A percentile compares a stretch with the other conserved stretches of the same genome.
These are phyloP conservation scores for Orbilia javanica DNA, from an alignment of 2,329 filamentous ascomycete species.

Conservation along the genomic window DNA sequence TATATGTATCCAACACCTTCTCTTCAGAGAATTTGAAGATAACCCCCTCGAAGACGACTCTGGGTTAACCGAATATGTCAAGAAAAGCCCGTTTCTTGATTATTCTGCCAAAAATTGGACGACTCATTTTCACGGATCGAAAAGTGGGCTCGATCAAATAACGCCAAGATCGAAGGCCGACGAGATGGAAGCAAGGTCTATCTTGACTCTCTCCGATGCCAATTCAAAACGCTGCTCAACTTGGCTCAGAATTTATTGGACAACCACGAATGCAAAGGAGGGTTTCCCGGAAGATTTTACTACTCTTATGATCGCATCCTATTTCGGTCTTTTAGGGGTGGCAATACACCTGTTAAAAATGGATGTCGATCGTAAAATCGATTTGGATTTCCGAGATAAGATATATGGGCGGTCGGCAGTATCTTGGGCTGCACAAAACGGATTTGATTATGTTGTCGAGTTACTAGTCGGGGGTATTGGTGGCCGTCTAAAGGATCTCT, in stretches of 20 bases:
- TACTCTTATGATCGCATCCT: conserved; percentile 7
- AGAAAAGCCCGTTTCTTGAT: conserved; percentile 11
- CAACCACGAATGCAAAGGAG: neutral
- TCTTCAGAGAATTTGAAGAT: conserved; percentile 6
- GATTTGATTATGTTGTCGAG: conserved; percentile 1
- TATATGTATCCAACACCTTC: neutral
- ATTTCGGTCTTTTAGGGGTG: conserved; percentile 3
- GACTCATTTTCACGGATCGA: conserved; percentile 9
- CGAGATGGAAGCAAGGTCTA: neutral
- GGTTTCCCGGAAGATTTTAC: neutral
- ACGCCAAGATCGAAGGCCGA: neutral
- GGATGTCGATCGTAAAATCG: neutral
- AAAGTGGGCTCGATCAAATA: neutral
- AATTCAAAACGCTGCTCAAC: neutral
- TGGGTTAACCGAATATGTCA: neutral
- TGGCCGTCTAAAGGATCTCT: neutral
- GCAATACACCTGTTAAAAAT: neutral
- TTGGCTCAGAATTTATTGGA: conserved; percentile 26
- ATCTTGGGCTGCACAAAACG: conserved; percentile 32
- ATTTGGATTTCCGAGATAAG: neutral
- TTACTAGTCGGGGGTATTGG: conserved; percentile 1
- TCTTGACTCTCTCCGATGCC: conserved; percentile 1
- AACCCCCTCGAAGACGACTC: neutral
- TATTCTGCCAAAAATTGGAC: conserved; percentile 28
- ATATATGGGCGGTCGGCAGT: conserved; percentile 3